Conservation (phyloP, 1,284 basidiomycete species). For the Agaricales sp. region DNA sequence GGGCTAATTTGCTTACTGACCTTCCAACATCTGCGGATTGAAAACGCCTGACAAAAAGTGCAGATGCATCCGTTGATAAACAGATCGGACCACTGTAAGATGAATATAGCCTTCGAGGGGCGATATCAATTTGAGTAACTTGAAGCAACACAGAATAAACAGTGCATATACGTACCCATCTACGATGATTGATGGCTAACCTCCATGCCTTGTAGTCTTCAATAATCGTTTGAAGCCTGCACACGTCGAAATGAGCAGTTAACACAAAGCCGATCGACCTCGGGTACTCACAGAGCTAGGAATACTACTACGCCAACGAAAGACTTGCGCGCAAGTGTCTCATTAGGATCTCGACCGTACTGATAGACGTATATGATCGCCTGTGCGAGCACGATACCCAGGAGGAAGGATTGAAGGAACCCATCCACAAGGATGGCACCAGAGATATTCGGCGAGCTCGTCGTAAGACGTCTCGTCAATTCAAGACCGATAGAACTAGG, state of each 20-base stretch:
- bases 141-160: background rate
- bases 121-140: too few species aligned
- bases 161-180: constrained; percentile 25
- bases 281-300: constrained; percentile 18
- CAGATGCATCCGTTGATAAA: constrained; percentile 37
- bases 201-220: constrained; percentile 39
- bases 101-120: constrained; percentile 26
- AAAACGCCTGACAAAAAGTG: constrained; percentile 33
- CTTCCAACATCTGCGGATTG: constrained; percentile 40
- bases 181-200: constrained; percentile 22
- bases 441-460: constrained; percentile 15
- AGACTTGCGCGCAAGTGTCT: background rate
- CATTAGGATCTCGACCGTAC: background rate
- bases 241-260: background rate
- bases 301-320: constrained; percentile 27
- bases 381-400: constrained; percentile 21
- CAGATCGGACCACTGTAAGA: constrained; percentile 31
- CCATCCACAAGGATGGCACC: constrained; percentile 29
- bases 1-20: constrained; percentile 22
- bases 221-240: constrained; percentile 34
- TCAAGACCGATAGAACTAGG: too few species aligned
- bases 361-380: background rate
- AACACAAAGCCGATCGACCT: background rate
- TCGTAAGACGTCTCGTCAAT: too few species aligned
- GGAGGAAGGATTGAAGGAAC: constrained; percentile 32